These are phyloP conservation scores for Syzygium jambos DNA, from an alignment of 345 rosid species.

Conservation along the genomic window DNA sequence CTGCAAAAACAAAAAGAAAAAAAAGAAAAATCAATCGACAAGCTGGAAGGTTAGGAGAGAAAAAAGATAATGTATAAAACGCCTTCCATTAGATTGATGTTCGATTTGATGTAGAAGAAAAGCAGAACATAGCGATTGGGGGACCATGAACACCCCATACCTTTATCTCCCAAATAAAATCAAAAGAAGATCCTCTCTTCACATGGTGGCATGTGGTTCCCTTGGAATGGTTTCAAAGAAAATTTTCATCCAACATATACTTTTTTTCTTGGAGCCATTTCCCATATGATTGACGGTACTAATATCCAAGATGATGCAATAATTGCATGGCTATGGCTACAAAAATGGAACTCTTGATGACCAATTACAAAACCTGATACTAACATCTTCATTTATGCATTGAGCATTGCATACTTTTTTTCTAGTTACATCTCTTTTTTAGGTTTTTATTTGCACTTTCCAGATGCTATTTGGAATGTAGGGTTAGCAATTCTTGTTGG, in stretches of 20 bases:
- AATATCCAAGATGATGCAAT: background rate
- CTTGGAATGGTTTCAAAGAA: background rate
- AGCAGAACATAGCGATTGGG: conserved; percentile 1
- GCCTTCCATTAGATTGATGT: background rate
- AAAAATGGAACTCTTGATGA: background rate
- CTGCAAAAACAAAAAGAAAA: background rate
- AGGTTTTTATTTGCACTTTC: background rate
- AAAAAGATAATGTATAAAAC: background rate
- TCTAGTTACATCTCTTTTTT: background rate
- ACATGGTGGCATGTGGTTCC: conserved; percentile 11
- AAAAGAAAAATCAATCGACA: background rate
- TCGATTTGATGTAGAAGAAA: background rate
- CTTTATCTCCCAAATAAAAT: conserved; percentile 3
- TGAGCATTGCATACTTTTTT: background rate
- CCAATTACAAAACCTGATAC: background rate
- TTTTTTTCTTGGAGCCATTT: background rate
- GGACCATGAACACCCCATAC: conserved; percentile 11
- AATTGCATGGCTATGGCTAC: background rate
- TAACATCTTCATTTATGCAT: background rate
- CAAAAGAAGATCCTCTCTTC: conserved; percentile 3
- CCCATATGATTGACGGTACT: background rate
- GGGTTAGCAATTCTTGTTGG: background rate
- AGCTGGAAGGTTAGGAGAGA: background rate
- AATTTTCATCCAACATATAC: background rate
- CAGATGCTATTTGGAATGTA: background rate